These are phyloP conservation scores for Phaseolus coccineus DNA, from an alignment of 331 rosid species.

Conservation along the genomic window DNA sequence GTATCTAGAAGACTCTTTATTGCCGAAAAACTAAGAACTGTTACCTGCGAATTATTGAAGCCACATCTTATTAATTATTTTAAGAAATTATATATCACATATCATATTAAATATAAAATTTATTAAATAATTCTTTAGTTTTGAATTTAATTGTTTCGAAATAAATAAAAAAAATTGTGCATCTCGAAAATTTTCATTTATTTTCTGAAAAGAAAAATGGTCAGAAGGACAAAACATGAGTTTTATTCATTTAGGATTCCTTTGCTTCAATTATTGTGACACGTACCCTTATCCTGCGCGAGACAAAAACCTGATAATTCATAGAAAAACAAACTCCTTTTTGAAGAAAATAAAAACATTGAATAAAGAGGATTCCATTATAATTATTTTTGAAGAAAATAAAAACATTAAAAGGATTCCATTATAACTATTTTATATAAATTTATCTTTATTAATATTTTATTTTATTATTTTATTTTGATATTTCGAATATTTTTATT, in stretches of 20 bases:
- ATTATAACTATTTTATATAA: no score
- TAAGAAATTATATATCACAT: not conserved
- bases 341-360: not conserved
- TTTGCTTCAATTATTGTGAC: slow-evolving; percentile 48
- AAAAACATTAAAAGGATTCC: not conserved
- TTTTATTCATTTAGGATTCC: not conserved
- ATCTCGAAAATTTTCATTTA: not conserved
- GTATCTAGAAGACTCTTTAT: slow-evolving; percentile 37
- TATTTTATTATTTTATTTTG: no score
- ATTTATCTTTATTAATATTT: no score
- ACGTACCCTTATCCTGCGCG: slow-evolving; percentile 15
- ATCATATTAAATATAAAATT: not conserved
- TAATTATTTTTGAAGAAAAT: not conserved
- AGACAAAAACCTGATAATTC: slow-evolving; percentile 19
- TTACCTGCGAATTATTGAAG: not conserved
- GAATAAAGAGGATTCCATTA: no score
- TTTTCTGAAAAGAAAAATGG: not conserved
- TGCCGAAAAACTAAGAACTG: not conserved
- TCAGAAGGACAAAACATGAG: no score
- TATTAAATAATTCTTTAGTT: not conserved
- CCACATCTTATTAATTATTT: slow-evolving; percentile 28
- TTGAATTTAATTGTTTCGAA: not conserved
- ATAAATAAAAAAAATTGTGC: not conserved
- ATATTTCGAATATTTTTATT: no score
- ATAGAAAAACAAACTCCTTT: not conserved